A percentile compares a stretch with the other conserved stretches of the same genome.
Conservation (phyloP, 2,329 filamentous ascomycete species). For the Diaporthe sp. region DNA sequence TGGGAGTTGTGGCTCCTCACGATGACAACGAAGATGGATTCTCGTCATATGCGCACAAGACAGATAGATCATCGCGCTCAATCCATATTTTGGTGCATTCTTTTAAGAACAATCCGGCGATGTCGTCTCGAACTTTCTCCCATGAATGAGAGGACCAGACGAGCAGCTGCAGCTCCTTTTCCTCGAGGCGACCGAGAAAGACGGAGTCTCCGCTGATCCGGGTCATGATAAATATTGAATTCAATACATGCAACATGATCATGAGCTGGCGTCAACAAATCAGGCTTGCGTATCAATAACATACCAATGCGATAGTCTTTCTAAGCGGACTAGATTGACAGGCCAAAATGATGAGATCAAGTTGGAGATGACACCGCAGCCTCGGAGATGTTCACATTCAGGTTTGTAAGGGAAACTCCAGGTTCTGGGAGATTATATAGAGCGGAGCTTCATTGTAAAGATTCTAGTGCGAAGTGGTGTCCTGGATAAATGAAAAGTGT, state of each 20-base stretch:
- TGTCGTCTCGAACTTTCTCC: background rate
- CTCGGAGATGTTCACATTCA: background rate
- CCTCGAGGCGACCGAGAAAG: background rate
- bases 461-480: background rate
- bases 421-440: background rate
- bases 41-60: background rate
- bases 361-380: too few relatives aligned
- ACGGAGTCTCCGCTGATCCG: background rate
- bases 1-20: background rate
- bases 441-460: background rate
- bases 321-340: background rate
- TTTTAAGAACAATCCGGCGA: too few relatives aligned
- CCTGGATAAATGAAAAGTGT: slow-evolving; percentile 5
- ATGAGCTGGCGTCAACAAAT: background rate
- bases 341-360: background rate
- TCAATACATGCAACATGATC: background rate
- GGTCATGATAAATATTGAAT: background rate
- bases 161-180: background rate
- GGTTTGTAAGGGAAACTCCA: background rate
- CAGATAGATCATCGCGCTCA: background rate
- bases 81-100: background rate
- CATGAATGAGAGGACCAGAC: background rate
- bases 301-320: too few relatives aligned
- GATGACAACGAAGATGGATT: background rate
- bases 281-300: too few relatives aligned